Evolutionary conservation across 1,284 basidiomycete species (phyloP).

Genomic region (Stygiomarasmius scandens): DNA sequence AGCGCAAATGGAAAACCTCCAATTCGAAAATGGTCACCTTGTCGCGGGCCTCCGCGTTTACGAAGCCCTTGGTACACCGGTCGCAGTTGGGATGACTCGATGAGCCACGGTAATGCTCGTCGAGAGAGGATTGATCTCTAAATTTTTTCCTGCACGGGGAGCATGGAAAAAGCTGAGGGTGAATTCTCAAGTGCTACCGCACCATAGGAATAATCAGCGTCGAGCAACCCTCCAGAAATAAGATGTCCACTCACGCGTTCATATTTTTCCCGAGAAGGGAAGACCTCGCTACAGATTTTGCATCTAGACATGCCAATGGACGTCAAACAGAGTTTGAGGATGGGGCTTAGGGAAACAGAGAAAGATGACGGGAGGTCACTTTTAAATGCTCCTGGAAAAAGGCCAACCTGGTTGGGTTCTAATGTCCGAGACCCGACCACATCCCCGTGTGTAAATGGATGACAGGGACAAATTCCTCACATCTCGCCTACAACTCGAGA

Average conservation of each 20-base stretch:
- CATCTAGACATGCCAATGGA: neutral
- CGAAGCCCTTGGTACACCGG: constrained; percentile 38
- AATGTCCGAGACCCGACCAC: too few species aligned
- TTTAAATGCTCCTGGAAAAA: too few species aligned
- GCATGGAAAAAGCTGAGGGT: neutral
- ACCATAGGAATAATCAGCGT: neutral
- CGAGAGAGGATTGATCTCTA: constrained; percentile 19
- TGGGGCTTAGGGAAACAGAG: neutral
- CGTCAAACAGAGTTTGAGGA: neutral
- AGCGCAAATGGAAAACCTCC: too few species aligned
- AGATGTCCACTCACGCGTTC: neutral
- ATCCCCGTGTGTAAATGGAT: too few species aligned
- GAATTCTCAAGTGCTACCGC: neutral
- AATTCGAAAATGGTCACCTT: too few species aligned
- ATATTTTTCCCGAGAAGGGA: neutral
- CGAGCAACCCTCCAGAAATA: too few species aligned
- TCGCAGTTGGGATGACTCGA: constrained; percentile 42
- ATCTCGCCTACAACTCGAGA: too few species aligned
- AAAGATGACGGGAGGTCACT: too few species aligned
- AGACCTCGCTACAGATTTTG: neutral
- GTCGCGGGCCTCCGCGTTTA: too few species aligned
- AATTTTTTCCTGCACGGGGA: neutral
- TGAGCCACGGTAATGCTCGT: constrained; percentile 47
- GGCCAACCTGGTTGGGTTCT: too few species aligned
- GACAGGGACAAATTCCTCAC: too few species aligned